These are phyloP conservation scores for Aspergillus sojae DNA, from an alignment of 2,329 filamentous ascomycete species.

Conservation along the genomic window DNA sequence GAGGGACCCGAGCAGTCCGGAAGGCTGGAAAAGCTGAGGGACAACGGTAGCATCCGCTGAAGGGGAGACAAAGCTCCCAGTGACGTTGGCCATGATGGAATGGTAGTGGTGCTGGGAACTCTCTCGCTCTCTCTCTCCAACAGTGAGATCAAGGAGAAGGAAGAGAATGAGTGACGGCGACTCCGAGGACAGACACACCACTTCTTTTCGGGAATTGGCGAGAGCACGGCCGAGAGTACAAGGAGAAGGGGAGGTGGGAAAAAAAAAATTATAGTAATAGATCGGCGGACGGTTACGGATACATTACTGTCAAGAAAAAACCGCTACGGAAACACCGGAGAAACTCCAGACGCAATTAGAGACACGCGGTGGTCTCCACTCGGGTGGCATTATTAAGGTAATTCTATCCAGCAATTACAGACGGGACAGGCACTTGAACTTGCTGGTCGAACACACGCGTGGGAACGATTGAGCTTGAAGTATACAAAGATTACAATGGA, in stretches of 20 bases:
- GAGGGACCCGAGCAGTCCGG: slow-evolving; percentile 56
- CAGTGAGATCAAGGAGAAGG: slow-evolving; percentile 9
- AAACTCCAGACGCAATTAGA: neutral
- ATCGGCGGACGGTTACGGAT: neutral
- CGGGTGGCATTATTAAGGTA: neutral
- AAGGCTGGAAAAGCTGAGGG: slow-evolving; percentile 52
- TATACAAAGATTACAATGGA: neutral
- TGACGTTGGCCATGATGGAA: slow-evolving; percentile 52
- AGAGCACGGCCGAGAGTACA: neutral
- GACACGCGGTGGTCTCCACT: neutral
- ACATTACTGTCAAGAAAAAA: neutral
- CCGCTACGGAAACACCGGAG: neutral
- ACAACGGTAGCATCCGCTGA: slow-evolving; percentile 64
- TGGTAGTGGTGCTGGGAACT: neutral
- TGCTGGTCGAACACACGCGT: neutral
- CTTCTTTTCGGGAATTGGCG: slow-evolving; percentile 9
- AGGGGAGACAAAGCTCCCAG: slow-evolving; percentile 71
- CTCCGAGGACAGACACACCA: slow-evolving; percentile 7
- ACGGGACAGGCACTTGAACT: neutral
- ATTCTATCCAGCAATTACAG: neutral
- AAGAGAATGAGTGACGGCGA: neutral
- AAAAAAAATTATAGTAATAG: neutral
- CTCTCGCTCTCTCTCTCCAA: slow-evolving; percentile 13
- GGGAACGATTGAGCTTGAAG: neutral
- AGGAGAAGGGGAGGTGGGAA: neutral